phyloP scores from a whole-genome alignment of 2,329 filamentous ascomycete genomes.

The Penicillium sp. region DNA sequence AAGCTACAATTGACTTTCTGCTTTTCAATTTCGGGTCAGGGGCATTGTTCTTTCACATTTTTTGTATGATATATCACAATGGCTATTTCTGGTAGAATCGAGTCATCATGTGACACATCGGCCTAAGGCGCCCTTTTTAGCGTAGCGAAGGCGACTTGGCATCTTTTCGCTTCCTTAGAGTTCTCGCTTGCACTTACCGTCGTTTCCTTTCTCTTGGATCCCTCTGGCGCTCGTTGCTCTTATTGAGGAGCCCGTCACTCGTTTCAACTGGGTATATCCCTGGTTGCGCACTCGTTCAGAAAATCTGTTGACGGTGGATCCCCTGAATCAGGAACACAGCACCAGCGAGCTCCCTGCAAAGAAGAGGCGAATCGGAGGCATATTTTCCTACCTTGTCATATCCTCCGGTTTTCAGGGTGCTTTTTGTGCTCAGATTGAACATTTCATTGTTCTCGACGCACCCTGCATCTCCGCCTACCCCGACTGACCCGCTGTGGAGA shows the following conservation, averaged over 20 bases:
- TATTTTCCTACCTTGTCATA: neutral
- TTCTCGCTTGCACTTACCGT: constrained; percentile 14
- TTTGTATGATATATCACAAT: constrained; percentile 26
- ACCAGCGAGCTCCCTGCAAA: neutral
- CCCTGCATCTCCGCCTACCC: constrained; percentile 15
- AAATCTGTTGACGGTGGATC: constrained; percentile 1
- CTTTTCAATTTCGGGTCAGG: constrained; percentile 7
- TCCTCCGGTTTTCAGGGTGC: neutral
- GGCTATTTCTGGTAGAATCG: constrained; percentile 18
- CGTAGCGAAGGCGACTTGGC: constrained; percentile 12
- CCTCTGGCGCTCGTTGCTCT: constrained; percentile 6
- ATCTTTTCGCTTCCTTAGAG: constrained; percentile 12
- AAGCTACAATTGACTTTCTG: constrained; percentile 12
- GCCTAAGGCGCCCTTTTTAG: constrained; percentile 15
- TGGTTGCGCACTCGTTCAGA: neutral
- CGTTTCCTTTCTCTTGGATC: neutral
- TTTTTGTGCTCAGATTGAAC: neutral
- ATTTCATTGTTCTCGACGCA: constrained; percentile 10
- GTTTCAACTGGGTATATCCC: constrained; percentile 11
- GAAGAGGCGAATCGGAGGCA: neutral
- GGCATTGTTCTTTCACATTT: constrained; percentile 9
- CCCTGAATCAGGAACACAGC: constrained; percentile 10
- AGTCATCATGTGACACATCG: constrained; percentile 23
- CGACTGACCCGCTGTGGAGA: constrained; percentile 27
- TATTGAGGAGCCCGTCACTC: constrained; percentile 13